Percentiles rank a stretch among this genome's conserved stretches.
Conservation (phyloP, 768 basidiomycete species). For the Lyophyllum decastes region DNA sequence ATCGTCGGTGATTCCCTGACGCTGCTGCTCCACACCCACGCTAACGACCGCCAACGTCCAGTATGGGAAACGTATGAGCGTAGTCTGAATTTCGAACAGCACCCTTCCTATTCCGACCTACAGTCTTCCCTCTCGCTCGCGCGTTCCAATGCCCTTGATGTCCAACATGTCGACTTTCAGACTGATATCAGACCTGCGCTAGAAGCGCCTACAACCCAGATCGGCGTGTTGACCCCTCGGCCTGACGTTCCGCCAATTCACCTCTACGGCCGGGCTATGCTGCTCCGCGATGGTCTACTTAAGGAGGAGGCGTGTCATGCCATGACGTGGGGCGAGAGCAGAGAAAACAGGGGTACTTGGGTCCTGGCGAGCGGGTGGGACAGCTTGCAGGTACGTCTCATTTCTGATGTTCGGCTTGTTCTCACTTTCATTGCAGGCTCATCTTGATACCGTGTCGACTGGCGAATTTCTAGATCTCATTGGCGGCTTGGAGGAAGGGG, state of each 20-base stretch:
- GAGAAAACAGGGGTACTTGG: constrained; percentile 7
- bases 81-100: constrained; percentile 4
- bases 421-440: neutral
- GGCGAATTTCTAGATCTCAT: constrained; percentile 3
- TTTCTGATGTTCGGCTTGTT: neutral
- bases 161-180: constrained; percentile 13
- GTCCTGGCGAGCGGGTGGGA: constrained; percentile 14
- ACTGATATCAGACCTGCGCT: neutral
- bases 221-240: neutral
- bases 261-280: neutral
- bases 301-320: neutral
- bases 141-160: neutral
- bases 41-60: neutral
- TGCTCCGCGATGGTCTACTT: neutral
- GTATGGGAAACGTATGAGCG: constrained; percentile 14
- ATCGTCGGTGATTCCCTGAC: constrained; percentile 9
- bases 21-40: neutral
- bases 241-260: neutral
- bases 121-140: neutral
- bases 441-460: constrained; percentile 4
- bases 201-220: constrained; percentile 4
- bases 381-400: constrained; percentile 8
- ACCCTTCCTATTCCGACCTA: neutral
- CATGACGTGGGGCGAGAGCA: constrained; percentile 5
- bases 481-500: neutral